Conservation (phyloP, 768 basidiomycete species). For the Russula sp. region DNA sequence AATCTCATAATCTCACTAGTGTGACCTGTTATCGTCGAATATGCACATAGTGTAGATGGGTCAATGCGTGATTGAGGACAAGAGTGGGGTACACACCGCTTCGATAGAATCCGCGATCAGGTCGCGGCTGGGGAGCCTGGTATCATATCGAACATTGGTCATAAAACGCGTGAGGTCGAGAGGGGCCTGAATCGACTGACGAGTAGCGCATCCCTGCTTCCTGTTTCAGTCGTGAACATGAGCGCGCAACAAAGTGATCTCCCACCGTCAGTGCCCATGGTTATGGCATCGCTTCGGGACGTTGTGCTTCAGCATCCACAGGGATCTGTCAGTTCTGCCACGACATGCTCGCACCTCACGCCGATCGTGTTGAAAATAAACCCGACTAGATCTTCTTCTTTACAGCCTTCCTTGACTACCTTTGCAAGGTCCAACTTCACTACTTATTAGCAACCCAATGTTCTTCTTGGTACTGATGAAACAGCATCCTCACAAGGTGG, state of each 20-base stretch:
- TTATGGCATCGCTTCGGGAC: constrained; percentile 64
- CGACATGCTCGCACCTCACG: constrained; percentile 46
- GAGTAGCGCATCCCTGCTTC: constrained; percentile 77
- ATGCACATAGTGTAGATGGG: background rate
- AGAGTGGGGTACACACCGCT: constrained; percentile 39
- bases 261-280: constrained; percentile 82
- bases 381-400: constrained; percentile 72
- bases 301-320: background rate
- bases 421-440: constrained; percentile 67
- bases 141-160: background rate
- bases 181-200: constrained; percentile 35
- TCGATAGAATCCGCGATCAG: constrained; percentile 88
- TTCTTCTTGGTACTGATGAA: background rate
- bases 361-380: constrained; percentile 83
- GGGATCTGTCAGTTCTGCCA: background rate
- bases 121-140: constrained; percentile 77
- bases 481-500: constrained; percentile 51
- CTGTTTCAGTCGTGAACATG: constrained; percentile 1
- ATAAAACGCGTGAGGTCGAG: background rate
- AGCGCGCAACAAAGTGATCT: background rate
- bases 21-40: constrained; percentile 37
- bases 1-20: constrained; percentile 33
- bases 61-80: background rate
- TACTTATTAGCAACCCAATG: background rate
- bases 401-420: constrained; percentile 76